Conservation (phyloP, 352 stramenopile genomes). For the Globisporangium mamillatum region DNA sequence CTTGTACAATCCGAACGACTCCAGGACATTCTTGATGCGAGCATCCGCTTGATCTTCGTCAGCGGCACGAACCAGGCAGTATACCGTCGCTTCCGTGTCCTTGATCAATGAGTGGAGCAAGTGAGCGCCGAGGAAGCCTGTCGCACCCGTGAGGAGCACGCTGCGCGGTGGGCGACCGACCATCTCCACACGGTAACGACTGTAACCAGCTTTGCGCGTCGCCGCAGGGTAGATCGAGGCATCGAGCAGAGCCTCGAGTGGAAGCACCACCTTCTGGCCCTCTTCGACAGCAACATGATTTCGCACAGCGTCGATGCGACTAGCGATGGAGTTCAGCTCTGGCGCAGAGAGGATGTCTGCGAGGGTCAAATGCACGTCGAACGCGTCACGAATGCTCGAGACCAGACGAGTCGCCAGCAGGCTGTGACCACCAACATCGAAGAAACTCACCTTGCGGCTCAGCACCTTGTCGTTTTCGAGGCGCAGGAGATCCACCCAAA, state of each 20-base stretch:
- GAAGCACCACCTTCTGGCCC: constrained; percentile 51
- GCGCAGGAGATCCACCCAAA: constrained; percentile 67
- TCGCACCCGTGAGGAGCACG: constrained; percentile 89
- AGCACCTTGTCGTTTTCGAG: constrained; percentile 54
- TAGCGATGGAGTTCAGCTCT: constrained; percentile 52
- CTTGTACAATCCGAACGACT: constrained; percentile 52
- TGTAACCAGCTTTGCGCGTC: constrained; percentile 71
- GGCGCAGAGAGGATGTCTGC: constrained; percentile 70
- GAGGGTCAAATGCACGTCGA: constrained; percentile 66
- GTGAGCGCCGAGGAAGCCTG: constrained; percentile 87
- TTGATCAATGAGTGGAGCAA: constrained; percentile 82
- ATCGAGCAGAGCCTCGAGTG: constrained; percentile 63
- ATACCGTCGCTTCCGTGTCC: constrained; percentile 65
- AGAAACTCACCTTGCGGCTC: constrained; percentile 70
- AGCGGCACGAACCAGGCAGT: constrained; percentile 76
- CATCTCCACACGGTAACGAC: constrained; percentile 80
- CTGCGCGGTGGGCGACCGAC: constrained; percentile 63
- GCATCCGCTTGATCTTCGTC: constrained; percentile 46
- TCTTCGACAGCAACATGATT: constrained; percentile 8
- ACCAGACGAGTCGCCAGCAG: constrained; percentile 71
- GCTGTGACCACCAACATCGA: constrained; percentile 80
- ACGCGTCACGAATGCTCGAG: constrained; percentile 63
- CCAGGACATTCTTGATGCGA: constrained; percentile 58
- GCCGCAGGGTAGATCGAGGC: constrained; percentile 69
- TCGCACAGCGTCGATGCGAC: constrained; percentile 45